Evolutionary conservation across 2,329 filamentous ascomycete species (phyloP).

Genomic region (Alternaria novae-zelandiae): DNA sequence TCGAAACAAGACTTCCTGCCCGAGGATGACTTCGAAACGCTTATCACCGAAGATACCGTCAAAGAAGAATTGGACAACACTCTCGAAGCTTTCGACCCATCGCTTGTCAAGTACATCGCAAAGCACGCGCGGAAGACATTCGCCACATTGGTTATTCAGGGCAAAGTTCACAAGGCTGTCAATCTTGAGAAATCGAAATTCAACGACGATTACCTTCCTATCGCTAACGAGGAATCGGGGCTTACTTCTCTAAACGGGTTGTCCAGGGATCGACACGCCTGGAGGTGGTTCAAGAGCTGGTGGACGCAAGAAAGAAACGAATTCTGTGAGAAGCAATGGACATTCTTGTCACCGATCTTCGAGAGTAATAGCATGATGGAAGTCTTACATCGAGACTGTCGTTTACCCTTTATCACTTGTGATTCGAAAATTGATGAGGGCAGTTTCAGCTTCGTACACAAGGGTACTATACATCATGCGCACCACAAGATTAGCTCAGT

Average conservation of each 20-base stretch:
- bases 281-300: background rate
- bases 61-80: background rate
- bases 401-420: background rate
- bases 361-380: background rate
- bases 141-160: no score
- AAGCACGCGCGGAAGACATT: background rate
- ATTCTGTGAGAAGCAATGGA: background rate
- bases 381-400: background rate
- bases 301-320: background rate
- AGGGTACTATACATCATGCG: background rate
- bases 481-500: background rate
- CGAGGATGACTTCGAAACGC: background rate
- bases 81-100: background rate
- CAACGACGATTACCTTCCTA: background rate
- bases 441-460: background rate
- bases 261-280: background rate
- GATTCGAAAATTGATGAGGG: background rate
- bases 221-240: background rate
- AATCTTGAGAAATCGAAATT: no score
- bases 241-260: background rate
- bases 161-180: no score
- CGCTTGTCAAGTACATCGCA: background rate
- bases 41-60: background rate
- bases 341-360: background rate
- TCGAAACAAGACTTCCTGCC: background rate